Percentiles rank a stretch among this genome's conserved stretches.
phyloP scores from a whole-genome alignment of 495 filamentous ascomycete genomes.

The Aspergillus avenaceus region DNA sequence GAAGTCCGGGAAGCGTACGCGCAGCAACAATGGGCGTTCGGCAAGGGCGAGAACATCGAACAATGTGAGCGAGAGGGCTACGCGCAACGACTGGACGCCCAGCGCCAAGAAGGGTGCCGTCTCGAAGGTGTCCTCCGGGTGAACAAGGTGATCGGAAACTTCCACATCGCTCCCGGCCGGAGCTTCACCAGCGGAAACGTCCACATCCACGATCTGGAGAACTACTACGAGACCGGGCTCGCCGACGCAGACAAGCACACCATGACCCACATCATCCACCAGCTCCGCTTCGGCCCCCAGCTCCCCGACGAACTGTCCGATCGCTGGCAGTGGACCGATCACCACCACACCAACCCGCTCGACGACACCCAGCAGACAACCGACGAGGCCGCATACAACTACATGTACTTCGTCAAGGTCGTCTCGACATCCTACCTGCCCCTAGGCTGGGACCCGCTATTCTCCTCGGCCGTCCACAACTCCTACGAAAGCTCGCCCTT shows the following conservation, averaged over 20 bases:
- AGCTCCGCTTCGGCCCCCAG: conserved; percentile 89
- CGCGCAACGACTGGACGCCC: conserved; percentile 74
- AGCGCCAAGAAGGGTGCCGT: conserved; percentile 88
- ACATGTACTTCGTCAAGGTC: conserved; percentile 99
- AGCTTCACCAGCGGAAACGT: conserved; percentile 91
- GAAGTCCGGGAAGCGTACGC: conserved; percentile 96
- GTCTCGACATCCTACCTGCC: conserved; percentile 93
- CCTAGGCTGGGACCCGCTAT: conserved; percentile 67
- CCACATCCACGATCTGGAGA: conserved; percentile 95
- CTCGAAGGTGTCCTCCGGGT: conserved; percentile 90
- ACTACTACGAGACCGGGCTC: conserved; percentile 66
- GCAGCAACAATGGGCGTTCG: conserved; percentile 84
- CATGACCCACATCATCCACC: conserved; percentile 87
- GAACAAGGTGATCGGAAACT: conserved; percentile 98
- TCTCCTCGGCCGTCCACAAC: conserved; percentile 41
- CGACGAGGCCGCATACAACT: conserved; percentile 81
- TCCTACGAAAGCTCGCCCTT: conserved; percentile 53
- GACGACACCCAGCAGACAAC: conserved; percentile 76
- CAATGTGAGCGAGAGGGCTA: conserved; percentile 97
- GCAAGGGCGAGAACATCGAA: conserved; percentile 84
- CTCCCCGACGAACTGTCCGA: conserved; percentile 68
- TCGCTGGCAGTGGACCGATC: conserved; percentile 77
- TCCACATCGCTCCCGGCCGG: conserved; percentile 95
- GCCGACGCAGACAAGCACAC: conserved; percentile 63
- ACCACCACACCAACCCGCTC: conserved; percentile 90